Evolutionary conservation across 2,329 filamentous ascomycete species (phyloP).

Genomic region (Daldinia sp.): DNA sequence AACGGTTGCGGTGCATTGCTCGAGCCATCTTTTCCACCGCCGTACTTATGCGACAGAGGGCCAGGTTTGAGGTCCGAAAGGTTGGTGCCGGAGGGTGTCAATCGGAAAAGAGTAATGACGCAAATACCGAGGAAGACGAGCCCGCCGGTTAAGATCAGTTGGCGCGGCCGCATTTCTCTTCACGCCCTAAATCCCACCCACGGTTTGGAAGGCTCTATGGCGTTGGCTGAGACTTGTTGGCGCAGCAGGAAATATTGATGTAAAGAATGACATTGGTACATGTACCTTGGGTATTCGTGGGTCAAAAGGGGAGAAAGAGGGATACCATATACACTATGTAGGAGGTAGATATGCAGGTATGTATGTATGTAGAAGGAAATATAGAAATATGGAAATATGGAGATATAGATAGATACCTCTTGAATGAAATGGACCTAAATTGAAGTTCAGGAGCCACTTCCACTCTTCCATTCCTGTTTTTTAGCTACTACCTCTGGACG

Average conservation of each 20-base stretch:
- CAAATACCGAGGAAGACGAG: slow-evolving; percentile 57
- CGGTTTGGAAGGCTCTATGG: slow-evolving; percentile 22
- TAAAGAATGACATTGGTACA: slow-evolving; percentile 45
- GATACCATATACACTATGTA: background rate
- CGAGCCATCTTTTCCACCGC: slow-evolving; percentile 20
- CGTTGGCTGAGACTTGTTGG: slow-evolving; percentile 41
- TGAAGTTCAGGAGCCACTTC: slow-evolving; percentile 29
- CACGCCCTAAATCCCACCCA: slow-evolving; percentile 25
- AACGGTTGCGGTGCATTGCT: slow-evolving; percentile 25
- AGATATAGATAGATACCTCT: slow-evolving; percentile 1
- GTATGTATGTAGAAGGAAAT: slow-evolving; percentile 9
- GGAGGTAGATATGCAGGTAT: background rate
- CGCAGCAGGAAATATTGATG: slow-evolving; percentile 25
- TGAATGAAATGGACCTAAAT: slow-evolving; percentile 18
- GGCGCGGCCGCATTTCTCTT: slow-evolving; percentile 55
- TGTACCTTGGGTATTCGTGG: slow-evolving; percentile 31
- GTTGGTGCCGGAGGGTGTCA: slow-evolving; percentile 44
- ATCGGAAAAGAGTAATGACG: slow-evolving; percentile 45
- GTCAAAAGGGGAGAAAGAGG: slow-evolving; percentile 13
- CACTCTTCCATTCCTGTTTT: slow-evolving; percentile 39
- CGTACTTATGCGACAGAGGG: slow-evolving; percentile 29
- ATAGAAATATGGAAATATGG: slow-evolving; percentile 15
- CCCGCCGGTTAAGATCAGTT: slow-evolving; percentile 53
- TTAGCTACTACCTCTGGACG: slow-evolving; percentile 23
- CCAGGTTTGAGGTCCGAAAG: slow-evolving; percentile 39